Conservation (phyloP, 441 rosid genomes). For the Adansonia gregorii region DNA sequence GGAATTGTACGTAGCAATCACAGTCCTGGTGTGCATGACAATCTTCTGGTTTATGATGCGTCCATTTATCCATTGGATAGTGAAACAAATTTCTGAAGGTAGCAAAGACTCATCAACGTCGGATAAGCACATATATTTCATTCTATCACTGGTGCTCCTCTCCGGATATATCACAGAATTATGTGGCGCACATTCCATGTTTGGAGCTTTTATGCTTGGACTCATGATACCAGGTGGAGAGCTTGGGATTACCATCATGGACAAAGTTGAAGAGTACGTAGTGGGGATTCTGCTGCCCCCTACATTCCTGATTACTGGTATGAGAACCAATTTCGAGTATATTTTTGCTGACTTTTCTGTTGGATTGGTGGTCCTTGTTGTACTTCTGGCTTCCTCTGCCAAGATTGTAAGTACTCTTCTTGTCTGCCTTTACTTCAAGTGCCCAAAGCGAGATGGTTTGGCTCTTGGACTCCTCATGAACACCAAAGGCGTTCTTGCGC, state of each 20-base stretch:
- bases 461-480: conserved; percentile 51
- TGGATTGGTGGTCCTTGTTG: neutral
- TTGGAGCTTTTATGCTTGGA: conserved; percentile 59
- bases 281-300: conserved; percentile 41
- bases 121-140: conserved; percentile 33
- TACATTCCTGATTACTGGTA: conserved; percentile 34
- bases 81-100: conserved; percentile 14
- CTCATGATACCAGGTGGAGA: conserved; percentile 46
- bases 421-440: conserved; percentile 28
- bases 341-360: neutral
- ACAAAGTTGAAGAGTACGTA: conserved; percentile 41
- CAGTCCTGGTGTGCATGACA: conserved; percentile 26
- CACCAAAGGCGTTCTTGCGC: conserved; percentile 49
- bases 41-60: conserved; percentile 42
- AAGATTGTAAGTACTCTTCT: conserved; percentile 42
- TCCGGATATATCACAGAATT: conserved; percentile 50
- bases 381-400: conserved; percentile 24
- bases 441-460: conserved; percentile 36
- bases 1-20: conserved; percentile 18
- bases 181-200: conserved; percentile 46
- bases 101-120: neutral
- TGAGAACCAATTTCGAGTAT: neutral
- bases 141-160: conserved; percentile 40
- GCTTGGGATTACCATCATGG: conserved; percentile 36
- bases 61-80: conserved; percentile 37